phyloP scores from a whole-genome alignment of 805 yeast genomes.

The Barnettozyma sucrosica region DNA sequence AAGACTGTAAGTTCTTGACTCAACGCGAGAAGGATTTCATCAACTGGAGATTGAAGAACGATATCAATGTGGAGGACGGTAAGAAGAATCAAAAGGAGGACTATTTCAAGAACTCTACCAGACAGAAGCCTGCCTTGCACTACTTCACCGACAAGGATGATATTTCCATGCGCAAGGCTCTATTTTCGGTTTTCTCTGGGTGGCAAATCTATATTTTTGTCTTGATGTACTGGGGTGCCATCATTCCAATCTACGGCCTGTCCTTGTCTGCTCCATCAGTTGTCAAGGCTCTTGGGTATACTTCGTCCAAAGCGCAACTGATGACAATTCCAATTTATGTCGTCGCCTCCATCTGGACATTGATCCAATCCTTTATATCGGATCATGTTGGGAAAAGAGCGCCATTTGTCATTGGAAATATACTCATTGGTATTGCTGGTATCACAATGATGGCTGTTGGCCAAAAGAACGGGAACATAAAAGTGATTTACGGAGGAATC shows the following conservation, averaged over 20 bases:
- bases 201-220: conserved; percentile 29
- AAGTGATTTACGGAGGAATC: conserved; percentile 27
- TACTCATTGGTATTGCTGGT: conserved; percentile 29
- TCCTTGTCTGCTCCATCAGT: conserved; percentile 39
- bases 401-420: conserved; percentile 27
- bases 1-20: conserved; percentile 37
- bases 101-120: conserved; percentile 4
- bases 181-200: conserved; percentile 24
- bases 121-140: conserved; percentile 10
- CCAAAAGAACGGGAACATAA: conserved; percentile 21
- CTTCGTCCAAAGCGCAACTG: conserved; percentile 34
- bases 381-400: conserved; percentile 28
- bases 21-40: conserved; percentile 28
- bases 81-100: conserved; percentile 1
- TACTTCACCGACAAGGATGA: conserved; percentile 15
- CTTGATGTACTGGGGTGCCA: conserved; percentile 27
- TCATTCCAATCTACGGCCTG: conserved; percentile 32
- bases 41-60: conserved; percentile 20
- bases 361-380: conserved; percentile 25
- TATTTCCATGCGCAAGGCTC: conserved; percentile 9
- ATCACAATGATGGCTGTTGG: conserved; percentile 28
- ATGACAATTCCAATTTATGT: conserved; percentile 39
- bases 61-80: conserved; percentile 8
- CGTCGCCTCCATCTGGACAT: conserved; percentile 28
- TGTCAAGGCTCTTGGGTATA: conserved; percentile 34